Evolutionary conservation across 495 filamentous ascomycete species (phyloP), one percentile per base, ranked within the genome.

Genomic region (Podospora bellae-mahoneyi): DNA sequence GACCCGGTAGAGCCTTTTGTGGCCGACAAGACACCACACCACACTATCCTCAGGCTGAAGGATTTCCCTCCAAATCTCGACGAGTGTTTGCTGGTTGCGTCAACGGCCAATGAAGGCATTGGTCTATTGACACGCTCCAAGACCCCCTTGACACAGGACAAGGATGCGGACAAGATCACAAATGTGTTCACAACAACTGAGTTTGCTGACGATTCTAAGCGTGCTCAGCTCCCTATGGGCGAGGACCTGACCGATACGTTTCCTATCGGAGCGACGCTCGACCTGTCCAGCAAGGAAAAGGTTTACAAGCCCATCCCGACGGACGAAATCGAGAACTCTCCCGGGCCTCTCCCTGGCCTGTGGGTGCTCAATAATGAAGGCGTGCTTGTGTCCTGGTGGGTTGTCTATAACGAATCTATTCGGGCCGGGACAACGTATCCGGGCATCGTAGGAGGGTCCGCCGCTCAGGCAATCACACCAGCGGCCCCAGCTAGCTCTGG

Each of bases 311-410:
- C 96, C 5, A 90, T 97, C 65, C 86, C 88, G 4, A 86, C 85
- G 13, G 92, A 93, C 69, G 89, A 93, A 60, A 78, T 86, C 15
- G 87, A 94, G 64, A 78, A 82, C 54, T 94, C 93, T 2, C 84
- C 87, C 15, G 89, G 89, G 2, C 95, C 96, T 18, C 76, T 97
- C n/a, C 96, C 96, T 2, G 92, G 90, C 2, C 77, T 97, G 16
- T 87, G 96, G 82, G 85, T 94, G 39, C 83, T 99, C 3, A 98
- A 95, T 68, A 87, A 97, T 74, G 92, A 97, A 71, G 95, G 95
- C 32, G 81, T 96, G 10, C 82, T 99, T 7, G 85, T 84, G 26
- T 82, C 89, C 20, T 99, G 96, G 96, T 97, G 93, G 89, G 79
- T 97, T 62, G 82, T 97, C 53, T 97, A 97, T 75, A 86, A 89